phyloP scores from a whole-genome alignment of 352 stramenopile genomes.

The Aphanomyces invadans region DNA sequence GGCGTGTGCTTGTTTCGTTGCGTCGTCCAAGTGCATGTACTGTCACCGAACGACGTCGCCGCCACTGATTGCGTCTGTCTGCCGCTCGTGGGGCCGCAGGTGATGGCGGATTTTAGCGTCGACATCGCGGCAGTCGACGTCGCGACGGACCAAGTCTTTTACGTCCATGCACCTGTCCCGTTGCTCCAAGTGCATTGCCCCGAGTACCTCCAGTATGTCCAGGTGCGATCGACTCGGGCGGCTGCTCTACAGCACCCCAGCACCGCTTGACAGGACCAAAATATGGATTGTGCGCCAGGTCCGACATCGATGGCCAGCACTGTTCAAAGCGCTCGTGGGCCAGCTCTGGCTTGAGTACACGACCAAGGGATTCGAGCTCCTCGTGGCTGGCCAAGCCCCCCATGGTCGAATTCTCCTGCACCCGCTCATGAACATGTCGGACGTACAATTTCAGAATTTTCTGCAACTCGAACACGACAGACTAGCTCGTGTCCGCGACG shows the following conservation, averaged over 20 bases:
- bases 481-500: neutral
- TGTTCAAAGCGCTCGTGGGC: neutral
- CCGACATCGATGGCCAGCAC: neutral
- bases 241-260: no score
- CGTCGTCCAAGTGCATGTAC: constrained; percentile 13
- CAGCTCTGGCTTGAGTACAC: constrained; percentile 21
- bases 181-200: neutral
- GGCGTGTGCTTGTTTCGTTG: constrained; percentile 14
- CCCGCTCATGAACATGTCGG: neutral
- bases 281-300: neutral
- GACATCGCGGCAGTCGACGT: constrained; percentile 5
- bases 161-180: neutral
- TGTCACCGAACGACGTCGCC: no score
- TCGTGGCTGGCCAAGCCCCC: constrained; percentile 12
- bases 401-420: neutral
- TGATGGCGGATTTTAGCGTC: neutral
- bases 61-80: no score
- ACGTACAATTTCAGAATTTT: neutral
- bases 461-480: constrained; percentile 2
- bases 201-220: neutral
- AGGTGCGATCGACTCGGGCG: no score
- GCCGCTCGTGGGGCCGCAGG: no score
- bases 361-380: constrained; percentile 7
- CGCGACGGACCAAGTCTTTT: neutral
- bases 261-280: no score